A percentile compares a stretch with the other conserved stretches of the same genome.
phyloP scores from a whole-genome alignment of 1,139 yeast genomes.

The Yamadazyma sp. region DNA sequence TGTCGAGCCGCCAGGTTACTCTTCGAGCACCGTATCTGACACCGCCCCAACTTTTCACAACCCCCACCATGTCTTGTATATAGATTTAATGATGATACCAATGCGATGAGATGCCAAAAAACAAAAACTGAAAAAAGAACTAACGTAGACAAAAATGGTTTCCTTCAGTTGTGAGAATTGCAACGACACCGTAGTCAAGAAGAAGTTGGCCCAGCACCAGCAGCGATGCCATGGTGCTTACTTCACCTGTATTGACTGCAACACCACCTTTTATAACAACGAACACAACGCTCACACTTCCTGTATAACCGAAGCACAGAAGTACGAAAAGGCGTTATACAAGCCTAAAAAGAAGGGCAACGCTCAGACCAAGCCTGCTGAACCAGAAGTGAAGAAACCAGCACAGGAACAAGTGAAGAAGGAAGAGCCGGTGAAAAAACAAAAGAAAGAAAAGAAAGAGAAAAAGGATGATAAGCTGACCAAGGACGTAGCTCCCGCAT shows the following conservation, averaged over 20 bases:
- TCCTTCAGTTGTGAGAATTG: constrained; percentile 69
- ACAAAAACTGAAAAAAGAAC: neutral
- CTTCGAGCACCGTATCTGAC: too few species aligned
- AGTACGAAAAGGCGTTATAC: constrained; percentile 83
- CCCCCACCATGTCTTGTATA: neutral
- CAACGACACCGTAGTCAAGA: constrained; percentile 86
- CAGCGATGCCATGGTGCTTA: constrained; percentile 82
- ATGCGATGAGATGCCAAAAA: constrained; percentile 11
- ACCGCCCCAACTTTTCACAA: too few species aligned
- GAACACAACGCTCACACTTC: constrained; percentile 77
- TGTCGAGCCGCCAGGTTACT: too few species aligned
- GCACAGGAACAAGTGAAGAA: constrained; percentile 14
- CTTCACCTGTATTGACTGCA: constrained; percentile 93
- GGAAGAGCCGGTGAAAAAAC: constrained; percentile 10
- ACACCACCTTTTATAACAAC: constrained; percentile 73
- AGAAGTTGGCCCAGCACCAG: constrained; percentile 82
- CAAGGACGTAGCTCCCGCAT: too few species aligned
- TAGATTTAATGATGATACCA: constrained; percentile 6
- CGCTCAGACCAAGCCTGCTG: neutral
- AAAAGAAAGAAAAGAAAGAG: constrained; percentile 9
- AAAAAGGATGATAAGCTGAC: constrained; percentile 7
- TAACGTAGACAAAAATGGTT: constrained; percentile 37
- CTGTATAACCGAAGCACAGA: constrained; percentile 93
- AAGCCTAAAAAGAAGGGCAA: constrained; percentile 57
- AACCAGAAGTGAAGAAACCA: constrained; percentile 12